Evolutionary conservation across 108 stramenopile species (phyloP), one percentile per base, ranked within the genome.

Genomic region (Chaetoceros tenuissimus): DNA sequence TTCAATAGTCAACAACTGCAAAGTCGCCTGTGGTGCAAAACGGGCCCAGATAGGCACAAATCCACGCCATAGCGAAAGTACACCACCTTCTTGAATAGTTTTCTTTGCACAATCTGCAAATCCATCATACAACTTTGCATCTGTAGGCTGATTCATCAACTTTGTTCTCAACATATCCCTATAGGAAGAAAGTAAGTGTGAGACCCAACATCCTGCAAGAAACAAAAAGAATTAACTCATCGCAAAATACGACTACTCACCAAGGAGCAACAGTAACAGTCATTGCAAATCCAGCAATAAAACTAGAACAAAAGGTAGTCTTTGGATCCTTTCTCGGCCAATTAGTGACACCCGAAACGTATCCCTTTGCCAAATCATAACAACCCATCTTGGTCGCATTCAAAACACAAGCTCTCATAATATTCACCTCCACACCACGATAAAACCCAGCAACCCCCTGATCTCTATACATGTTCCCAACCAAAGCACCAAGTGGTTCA

Each of bases 381-480:
- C 76, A 76, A 21, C 89, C 94, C 90, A 95, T 92, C 69, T 95
- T 95, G 48, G 94, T 95, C 51, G 89, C 94, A 63, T 95, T 95
- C 65, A 93, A 67, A 0, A 95, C 85, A 71, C 87, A 89, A 18
- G 94, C 94, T 23, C 94, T 72, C 59, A 79, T 51, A 26, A 91
- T 73, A 58, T 95, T 95, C 21, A 85, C 91, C 28, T 83, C 53
- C 8, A 95, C 74, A 43, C 94, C 94, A 34, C 94, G 87, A 57
- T 90, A 95, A 65, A 95, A 95, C 30, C 94, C 94, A 17, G 45
- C 74, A 48, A 92, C 75, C n/a, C 94, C 94, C 70, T 92, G 94
- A 44, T 82, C 75, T 13, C 48, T 48, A 67, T 86, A 81, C 81
- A 95, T 81, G 53, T 75, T 57, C 0, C 69, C 51, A 17, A 88